These are phyloP conservation scores for Saprolegnia parasitica DNA, from an alignment of 352 stramenopile species.

Conservation along the genomic window DNA sequence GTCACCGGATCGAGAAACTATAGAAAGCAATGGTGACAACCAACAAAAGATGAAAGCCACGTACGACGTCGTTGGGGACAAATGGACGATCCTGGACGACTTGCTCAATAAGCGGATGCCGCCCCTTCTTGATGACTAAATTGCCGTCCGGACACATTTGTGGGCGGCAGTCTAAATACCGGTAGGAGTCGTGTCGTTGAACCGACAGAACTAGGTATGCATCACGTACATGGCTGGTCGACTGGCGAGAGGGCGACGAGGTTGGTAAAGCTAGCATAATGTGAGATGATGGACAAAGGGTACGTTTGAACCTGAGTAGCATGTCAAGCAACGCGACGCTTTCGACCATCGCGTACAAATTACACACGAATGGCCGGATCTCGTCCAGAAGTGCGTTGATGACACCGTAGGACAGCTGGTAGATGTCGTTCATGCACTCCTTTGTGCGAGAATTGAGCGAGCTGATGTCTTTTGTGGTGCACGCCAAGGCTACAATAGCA, in stretches of 20 bases:
- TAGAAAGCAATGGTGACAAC: slow-evolving; percentile 14
- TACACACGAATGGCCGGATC: slow-evolving; percentile 62
- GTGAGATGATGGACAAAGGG: slow-evolving; percentile 9
- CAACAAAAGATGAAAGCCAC: neutral
- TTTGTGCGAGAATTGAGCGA: slow-evolving; percentile 78
- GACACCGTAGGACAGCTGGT: slow-evolving; percentile 84
- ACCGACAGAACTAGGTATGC: neutral
- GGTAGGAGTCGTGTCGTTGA: neutral
- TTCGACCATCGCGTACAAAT: slow-evolving; percentile 85
- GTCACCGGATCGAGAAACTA: slow-evolving; percentile 72
- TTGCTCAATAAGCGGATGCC: slow-evolving; percentile 72
- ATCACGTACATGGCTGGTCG: slow-evolving; percentile 59
- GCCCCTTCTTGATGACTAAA: slow-evolving; percentile 73
- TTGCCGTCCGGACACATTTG: slow-evolving; percentile 60
- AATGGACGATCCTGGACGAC: slow-evolving; percentile 65
- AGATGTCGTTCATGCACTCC: slow-evolving; percentile 78
- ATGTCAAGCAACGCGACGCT: slow-evolving; percentile 89
- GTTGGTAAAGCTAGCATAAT: slow-evolving; percentile 71
- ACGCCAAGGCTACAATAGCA: slow-evolving; percentile 53
- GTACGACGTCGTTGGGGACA: slow-evolving; percentile 81
- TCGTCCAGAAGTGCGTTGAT: slow-evolving; percentile 79
- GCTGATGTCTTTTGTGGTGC: slow-evolving; percentile 82
- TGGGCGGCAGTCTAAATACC: slow-evolving; percentile 57
- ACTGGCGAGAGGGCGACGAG: slow-evolving; percentile 70
- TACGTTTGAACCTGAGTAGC: slow-evolving; percentile 62